These are phyloP conservation scores for Beta macrorhiza DNA, from an alignment of 179 eudicot genomes.

Conservation along the genomic window DNA sequence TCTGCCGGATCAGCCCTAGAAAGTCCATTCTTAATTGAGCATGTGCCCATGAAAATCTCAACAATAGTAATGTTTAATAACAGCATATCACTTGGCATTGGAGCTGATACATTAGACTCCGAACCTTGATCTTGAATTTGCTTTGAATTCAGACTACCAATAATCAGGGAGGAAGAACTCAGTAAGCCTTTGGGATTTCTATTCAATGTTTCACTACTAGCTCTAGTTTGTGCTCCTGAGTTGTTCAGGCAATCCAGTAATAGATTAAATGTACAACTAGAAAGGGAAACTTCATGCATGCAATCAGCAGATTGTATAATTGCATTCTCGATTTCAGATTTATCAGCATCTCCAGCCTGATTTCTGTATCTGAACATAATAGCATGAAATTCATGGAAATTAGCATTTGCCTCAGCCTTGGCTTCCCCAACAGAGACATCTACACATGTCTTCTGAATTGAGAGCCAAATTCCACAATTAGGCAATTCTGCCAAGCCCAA, in stretches of 20 bases:
- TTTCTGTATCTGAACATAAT: slow-evolving; percentile 40
- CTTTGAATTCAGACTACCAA: slow-evolving; percentile 19
- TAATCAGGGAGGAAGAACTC: slow-evolving; percentile 26
- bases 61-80: slow-evolving; percentile 35
- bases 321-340: slow-evolving; percentile 34
- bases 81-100: slow-evolving; percentile 41
- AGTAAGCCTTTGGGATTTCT: slow-evolving; percentile 15
- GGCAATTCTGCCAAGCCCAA: slow-evolving; percentile 42
- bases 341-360: slow-evolving; percentile 41
- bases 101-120: slow-evolving; percentile 29
- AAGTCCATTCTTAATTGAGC: slow-evolving; percentile 53
- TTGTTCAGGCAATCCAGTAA: slow-evolving; percentile 39
- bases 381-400: slow-evolving; percentile 43
- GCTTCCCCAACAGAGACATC: slow-evolving; percentile 39
- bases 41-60: slow-evolving; percentile 47
- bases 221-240: slow-evolving; percentile 30
- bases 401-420: slow-evolving; percentile 42
- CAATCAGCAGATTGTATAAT: slow-evolving; percentile 42
- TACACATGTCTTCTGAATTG: slow-evolving; percentile 36
- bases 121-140: slow-evolving; percentile 23
- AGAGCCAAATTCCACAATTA: slow-evolving; percentile 55
- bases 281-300: slow-evolving; percentile 61
- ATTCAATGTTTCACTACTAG: slow-evolving; percentile 38
- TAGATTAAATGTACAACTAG: slow-evolving; percentile 48
- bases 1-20: slow-evolving; percentile 39